Base-by-base conservation (phyloP, 169 alveolate genomes). In the Plasmodium gonderi region DNA sequence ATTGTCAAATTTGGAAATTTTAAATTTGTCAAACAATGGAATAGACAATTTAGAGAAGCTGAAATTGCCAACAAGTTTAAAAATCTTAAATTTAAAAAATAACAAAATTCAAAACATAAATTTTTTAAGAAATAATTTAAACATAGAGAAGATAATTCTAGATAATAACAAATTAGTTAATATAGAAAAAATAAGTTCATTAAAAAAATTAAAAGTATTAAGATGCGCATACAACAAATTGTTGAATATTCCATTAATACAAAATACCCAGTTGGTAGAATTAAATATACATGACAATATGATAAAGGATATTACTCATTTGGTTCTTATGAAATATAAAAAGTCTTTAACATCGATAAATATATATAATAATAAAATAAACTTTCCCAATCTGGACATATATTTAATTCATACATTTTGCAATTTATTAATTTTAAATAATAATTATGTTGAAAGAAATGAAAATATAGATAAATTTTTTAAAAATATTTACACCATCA, bases 211-310 rank as follows among this genome's bases (percentile, higher is more conserved):
- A 31, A 85, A 85, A 67, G 79, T 85, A 54, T 33, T 85, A 3
- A 75, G 92, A 60, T 85, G 92, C 20, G 77, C 92, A 9, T 54
- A 85, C 33, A 85, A 85, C 67, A 72, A 75, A 60, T 8, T 85
- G 65, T 9, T 31, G 26, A 75, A 60, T 11, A 49, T 85, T 6
- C 92, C 92, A 17, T 38, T 85, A 60, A 51, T 85, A 23, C 67
- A 85, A 12, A 74, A 85, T 75, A 65, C 67, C 5, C 23, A 26
- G 26, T 78, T 85, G 20, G 67, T 38, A 40, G 92, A 85, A 38
- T 42, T 85, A 1, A 76, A 85, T 65, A 33, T 85, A 51, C 92
- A 85, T 45, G 67, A 85, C 23, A 85, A 85, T 60, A 44, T 85
- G 3, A 75, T 85, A 33, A 45, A 85, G 68, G 92, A 85, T 38